These are phyloP conservation scores for Nissolia schottii DNA, from an alignment of 306 rosid species.

Conservation along the genomic window DNA sequence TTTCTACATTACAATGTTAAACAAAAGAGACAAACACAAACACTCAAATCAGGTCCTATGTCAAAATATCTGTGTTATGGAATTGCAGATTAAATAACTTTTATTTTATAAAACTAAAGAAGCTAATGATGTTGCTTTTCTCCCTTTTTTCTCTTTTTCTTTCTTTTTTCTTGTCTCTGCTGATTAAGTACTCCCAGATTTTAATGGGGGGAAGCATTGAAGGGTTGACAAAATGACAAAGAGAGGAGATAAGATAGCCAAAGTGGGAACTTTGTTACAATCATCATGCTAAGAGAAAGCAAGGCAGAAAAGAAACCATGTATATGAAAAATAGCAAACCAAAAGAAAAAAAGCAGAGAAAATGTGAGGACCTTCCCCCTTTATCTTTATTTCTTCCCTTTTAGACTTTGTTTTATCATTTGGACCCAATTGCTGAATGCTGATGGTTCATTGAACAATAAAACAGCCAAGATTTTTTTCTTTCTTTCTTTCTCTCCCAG, in stretches of 20 bases:
- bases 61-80: neutral
- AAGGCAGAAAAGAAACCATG: constrained; percentile 32
- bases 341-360: constrained; percentile 43
- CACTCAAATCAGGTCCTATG: too few species aligned
- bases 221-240: constrained; percentile 36
- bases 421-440: constrained; percentile 41
- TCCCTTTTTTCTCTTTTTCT: neutral
- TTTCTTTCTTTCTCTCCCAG: neutral
- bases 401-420: constrained; percentile 45
- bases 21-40: too few species aligned
- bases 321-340: too few species aligned
- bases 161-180: neutral
- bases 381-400: constrained; percentile 28
- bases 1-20: too few species aligned
- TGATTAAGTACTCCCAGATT: constrained; percentile 12
- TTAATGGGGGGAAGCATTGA: constrained; percentile 22
- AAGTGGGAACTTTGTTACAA: constrained; percentile 36
- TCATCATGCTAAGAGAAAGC: constrained; percentile 37
- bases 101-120: neutral
- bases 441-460: constrained; percentile 40
- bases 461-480: constrained; percentile 18
- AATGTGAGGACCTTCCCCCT: constrained; percentile 47
- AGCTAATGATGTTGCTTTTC: neutral
- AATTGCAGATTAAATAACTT: neutral
- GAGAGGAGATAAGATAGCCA: constrained; percentile 33